phyloP scores from a whole-genome alignment of 2,329 filamentous ascomycete genomes.

The Sclerotinia trifoliorum region DNA sequence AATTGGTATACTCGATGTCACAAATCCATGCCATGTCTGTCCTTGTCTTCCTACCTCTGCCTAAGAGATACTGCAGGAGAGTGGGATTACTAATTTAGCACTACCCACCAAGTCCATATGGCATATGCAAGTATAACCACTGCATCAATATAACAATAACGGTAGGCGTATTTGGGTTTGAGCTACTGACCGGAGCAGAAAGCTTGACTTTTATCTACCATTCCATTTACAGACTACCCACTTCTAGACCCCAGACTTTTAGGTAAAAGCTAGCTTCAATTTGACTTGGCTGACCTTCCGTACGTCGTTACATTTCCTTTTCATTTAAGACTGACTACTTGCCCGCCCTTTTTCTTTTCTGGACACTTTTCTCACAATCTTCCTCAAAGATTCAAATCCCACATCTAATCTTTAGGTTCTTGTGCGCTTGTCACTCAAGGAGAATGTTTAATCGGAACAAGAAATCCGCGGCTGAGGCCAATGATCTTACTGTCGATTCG shows the following conservation, averaged over 20 bases:
- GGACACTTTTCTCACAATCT: neutral
- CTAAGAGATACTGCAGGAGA: neutral
- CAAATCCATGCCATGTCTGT: too few species aligned
- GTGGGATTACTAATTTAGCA: too few species aligned
- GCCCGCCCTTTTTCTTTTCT: neutral
- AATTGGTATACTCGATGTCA: neutral
- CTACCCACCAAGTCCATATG: neutral
- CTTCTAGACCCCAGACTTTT: neutral
- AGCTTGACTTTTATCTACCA: slow-evolving; percentile 4
- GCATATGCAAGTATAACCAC: neutral
- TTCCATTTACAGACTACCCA: too few species aligned
- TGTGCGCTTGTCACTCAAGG: neutral
- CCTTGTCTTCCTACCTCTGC: neutral
- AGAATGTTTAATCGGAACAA: slow-evolving; percentile 28
- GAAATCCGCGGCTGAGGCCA: slow-evolving; percentile 9
- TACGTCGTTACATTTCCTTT: neutral
- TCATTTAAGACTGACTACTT: slow-evolving; percentile 9
- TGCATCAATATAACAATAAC: neutral
- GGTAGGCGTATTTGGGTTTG: neutral
- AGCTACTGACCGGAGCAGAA: neutral
- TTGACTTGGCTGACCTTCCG: neutral
- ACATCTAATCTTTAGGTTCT: neutral
- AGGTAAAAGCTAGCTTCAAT: neutral
- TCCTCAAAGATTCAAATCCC: neutral
- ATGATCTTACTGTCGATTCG: slow-evolving; percentile 15